Evolutionary conservation across 2,329 filamentous ascomycete species (phyloP), one percentile per base, ranked within the genome.

Genomic region (Phialophora chinensis): DNA sequence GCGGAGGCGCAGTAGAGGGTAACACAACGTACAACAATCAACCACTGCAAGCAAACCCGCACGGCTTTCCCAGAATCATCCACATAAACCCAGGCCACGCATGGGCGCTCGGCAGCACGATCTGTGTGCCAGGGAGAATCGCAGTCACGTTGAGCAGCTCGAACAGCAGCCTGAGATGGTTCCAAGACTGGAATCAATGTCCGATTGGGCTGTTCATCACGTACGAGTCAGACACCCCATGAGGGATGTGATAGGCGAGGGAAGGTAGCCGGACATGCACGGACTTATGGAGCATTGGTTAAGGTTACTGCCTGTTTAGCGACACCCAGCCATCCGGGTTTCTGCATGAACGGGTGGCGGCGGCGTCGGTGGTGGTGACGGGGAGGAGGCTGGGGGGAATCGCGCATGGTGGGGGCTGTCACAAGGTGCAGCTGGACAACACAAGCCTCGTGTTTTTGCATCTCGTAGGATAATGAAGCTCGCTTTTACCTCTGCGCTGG

Each of bases 151-250:
- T 90, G 71, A 82, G 79, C 60, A 79, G 80, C 53, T 76, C 77
- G 2, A 84, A 83, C 60, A 71, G 66, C 67, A 86, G 78, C 42
- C 74, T 90, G 47, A 75, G 83, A 58, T 90, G 84, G 76, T 89
- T 90, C 77, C 83, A 91, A 78, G 87, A 90, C 73, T 89, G 79
- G 72, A 88, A 88, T 73, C 65, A 58, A 27, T 69, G 69, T 60
- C 63, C 69, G 3, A 72, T 72, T 33, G 71, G 71, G 23, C 49
- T 71, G 3, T 72, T 66, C 57, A 67, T 72, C 27, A 66, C 56
- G 17, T 68, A 68, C 42, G 65, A 52, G 12, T 5, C 49, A 2
- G 49, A 27, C n/a, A 23, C 59, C 20, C 66, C 59, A 63, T 65
- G 50, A 66, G 12, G n/a, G 35, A 7, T 4, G 17, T 4, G 25